Evolutionary conservation across 805 yeast species (phyloP), one percentile per base, ranked within the genome.

Genomic region (Kurtzmaniella fragi): DNA sequence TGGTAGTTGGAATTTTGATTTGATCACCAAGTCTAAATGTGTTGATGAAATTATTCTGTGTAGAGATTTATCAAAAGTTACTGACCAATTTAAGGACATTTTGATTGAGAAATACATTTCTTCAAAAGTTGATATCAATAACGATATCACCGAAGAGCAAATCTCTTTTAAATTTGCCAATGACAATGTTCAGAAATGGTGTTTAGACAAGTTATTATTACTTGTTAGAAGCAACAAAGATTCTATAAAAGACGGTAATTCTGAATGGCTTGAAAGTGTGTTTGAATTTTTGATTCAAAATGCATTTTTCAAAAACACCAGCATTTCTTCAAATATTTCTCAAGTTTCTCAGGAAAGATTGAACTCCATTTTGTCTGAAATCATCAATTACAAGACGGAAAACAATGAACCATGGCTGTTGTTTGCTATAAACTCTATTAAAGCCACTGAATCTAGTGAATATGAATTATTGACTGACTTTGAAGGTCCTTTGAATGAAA

Each of bases 1-100:
- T 20, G 85, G 85, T 4, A 72, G 77, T 30, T 67, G 84, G 51
- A 79, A 79, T 43, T 89, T 90, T 58, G 97, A 90, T 58, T 70
- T 73, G 43, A 55, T 84, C 23, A 82, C 95, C 1, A 88, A 84
- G 52, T 64, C 90, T 1, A 87, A 82, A 54, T 76, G 87, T 0
- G 62, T 77, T 10, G 79, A 77, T 31, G 49, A 30, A 50, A 43
- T 40, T 47, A 35, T 39, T 2, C 40, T 47, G 10, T 42, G 33
- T 1, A 35, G 26, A 13, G 49, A 47, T 16, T 44, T 43, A 12
- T 52, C 46, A 16, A 30, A 35, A 2, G 55, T 58, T 2, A 38
- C 60, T 10, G 42, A 35, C 2, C 44, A 49, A n/a, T 46, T 58
- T 8, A 48, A 50, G 16, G 50, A 47, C 12, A 44, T 54, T 3